Evolutionary conservation across 1,284 basidiomycete genomes (phyloP).

Genomic region (Vanrija sp.): DNA sequence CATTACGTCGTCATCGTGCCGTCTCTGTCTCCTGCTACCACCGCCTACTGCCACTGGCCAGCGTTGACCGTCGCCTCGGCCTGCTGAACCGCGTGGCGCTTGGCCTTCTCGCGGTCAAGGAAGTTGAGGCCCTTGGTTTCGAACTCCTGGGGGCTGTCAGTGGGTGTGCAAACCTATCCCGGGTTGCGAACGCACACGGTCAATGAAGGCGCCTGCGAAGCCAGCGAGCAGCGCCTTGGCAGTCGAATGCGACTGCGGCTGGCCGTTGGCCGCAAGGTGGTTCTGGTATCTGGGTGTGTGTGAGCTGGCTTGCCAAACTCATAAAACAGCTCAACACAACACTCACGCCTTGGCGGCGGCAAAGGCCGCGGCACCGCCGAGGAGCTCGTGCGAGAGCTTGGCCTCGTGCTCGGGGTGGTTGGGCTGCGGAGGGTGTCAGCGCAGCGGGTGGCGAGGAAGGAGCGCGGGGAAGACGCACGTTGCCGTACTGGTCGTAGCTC

Average conservation of each 20-base stretch:
- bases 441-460: neutral
- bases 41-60: too few relatives aligned
- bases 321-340: too few relatives aligned
- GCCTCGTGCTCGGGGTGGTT: neutral
- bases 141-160: neutral
- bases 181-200: neutral
- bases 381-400: too few relatives aligned
- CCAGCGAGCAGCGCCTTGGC: constrained; percentile 30
- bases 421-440: neutral
- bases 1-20: too few relatives aligned
- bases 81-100: constrained; percentile 7
- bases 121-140: constrained; percentile 13
- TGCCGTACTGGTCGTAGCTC: too few relatives aligned
- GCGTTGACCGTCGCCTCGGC: neutral
- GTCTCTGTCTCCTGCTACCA: too few relatives aligned
- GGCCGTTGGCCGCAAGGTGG: too few relatives aligned
- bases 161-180: neutral
- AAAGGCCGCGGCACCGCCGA: constrained; percentile 2
- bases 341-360: constrained; percentile 1
- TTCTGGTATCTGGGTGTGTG: neutral
- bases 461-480: too few relatives aligned
- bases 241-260: too few relatives aligned
- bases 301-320: too few relatives aligned
- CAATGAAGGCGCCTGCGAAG: constrained; percentile 33
- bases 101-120: constrained; percentile 13